Evolutionary conservation across 106 monocot species (phyloP).

Genomic region (Alisma plantagoaquatica): DNA sequence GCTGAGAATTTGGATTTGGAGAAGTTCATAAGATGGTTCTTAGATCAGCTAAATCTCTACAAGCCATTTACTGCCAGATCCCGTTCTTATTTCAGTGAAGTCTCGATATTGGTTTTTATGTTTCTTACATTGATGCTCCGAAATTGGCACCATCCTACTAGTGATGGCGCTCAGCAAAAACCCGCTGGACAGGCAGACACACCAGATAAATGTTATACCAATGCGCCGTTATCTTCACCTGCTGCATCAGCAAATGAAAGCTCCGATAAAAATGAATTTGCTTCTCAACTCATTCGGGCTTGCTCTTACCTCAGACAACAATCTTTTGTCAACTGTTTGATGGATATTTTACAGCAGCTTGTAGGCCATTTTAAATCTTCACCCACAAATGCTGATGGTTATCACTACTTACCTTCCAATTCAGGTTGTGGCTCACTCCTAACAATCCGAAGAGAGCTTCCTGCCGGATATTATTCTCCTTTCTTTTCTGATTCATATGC

Average conservation of each 20-base stretch:
- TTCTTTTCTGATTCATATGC: slow-evolving; percentile 97
- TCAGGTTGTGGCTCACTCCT: slow-evolving; percentile 89
- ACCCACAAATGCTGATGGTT: slow-evolving; percentile 31
- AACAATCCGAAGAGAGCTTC: slow-evolving; percentile 70
- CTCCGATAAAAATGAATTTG: slow-evolving; percentile 73
- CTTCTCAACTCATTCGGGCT: slow-evolving; percentile 76
- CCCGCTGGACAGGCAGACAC: slow-evolving; percentile 28
- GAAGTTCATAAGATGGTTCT: slow-evolving; percentile 86
- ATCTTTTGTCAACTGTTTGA: slow-evolving; percentile 73
- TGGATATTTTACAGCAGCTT: slow-evolving; percentile 93
- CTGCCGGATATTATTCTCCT: slow-evolving; percentile 90
- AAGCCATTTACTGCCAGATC: slow-evolving; percentile 54
- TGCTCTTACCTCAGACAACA: slow-evolving; percentile 79
- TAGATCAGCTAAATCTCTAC: slow-evolving; percentile 70
- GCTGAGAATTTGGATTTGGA: slow-evolving; percentile 82
- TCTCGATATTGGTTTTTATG: slow-evolving; percentile 81
- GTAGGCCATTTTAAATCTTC: slow-evolving; percentile 68
- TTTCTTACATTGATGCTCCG: slow-evolving; percentile 97
- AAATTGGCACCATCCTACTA: slow-evolving; percentile 96
- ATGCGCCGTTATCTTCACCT: slow-evolving; percentile 19
- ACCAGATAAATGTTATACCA: slow-evolving; percentile 48
- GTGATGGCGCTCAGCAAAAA: slow-evolving; percentile 60
- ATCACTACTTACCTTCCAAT: slow-evolving; percentile 22
- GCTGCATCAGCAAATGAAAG: slow-evolving; percentile 36
- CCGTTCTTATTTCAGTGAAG: slow-evolving; percentile 77